Conservation (phyloP, 306 rosid genomes). For the Senna tora region DNA sequence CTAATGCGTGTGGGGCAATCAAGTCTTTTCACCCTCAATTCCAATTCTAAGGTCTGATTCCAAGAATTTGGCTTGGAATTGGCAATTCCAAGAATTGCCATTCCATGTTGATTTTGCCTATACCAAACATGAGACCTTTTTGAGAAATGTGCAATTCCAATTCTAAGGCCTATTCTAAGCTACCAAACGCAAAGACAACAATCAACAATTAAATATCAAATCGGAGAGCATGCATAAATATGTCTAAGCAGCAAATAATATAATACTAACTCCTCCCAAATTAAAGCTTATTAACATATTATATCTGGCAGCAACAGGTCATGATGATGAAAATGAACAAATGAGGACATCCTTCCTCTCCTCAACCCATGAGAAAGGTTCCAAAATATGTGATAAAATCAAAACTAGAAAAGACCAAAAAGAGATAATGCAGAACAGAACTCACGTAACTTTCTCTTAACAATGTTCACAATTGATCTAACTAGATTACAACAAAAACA, state of each 20-base stretch:
- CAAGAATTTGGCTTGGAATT: too few species aligned
- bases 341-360: slow-evolving; percentile 18
- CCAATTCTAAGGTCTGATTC: too few species aligned
- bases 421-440: not conserved
- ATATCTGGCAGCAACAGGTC: slow-evolving; percentile 19
- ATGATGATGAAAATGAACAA: slow-evolving; percentile 29
- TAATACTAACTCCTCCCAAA: slow-evolving; percentile 22
- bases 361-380: not conserved
- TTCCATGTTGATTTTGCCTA: too few species aligned
- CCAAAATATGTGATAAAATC: not conserved
- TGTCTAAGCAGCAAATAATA: slow-evolving; percentile 3
- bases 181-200: too few species aligned
- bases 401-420: not conserved
- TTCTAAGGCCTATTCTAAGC: too few species aligned
- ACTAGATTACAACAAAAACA: slow-evolving; percentile 29
- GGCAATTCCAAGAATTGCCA: too few species aligned
- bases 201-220: not conserved
- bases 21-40: too few species aligned
- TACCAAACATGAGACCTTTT: too few species aligned
- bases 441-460: not conserved
- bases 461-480: slow-evolving; percentile 15
- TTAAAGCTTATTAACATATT: slow-evolving; percentile 27
- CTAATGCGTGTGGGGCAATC: too few species aligned
- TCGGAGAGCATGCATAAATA: slow-evolving; percentile 28
- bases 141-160: too few species aligned